These are phyloP conservation scores for Boletus rubroflammeus DNA, from an alignment of 768 basidiomycete genomes.

Conservation along the genomic window DNA sequence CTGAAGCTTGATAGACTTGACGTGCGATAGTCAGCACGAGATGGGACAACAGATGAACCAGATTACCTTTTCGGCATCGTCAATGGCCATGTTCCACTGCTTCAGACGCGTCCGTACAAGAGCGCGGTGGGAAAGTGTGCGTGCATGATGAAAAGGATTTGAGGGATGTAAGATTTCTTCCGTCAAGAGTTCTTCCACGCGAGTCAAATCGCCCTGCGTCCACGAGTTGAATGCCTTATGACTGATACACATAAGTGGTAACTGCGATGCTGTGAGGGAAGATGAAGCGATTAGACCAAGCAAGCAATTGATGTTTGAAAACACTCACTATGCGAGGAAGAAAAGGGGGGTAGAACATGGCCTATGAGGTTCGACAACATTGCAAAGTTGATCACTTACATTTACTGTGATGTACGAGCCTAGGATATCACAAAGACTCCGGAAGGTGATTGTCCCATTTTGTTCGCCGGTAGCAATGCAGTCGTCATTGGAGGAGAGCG, in stretches of 20 bases:
- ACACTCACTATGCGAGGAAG: background rate
- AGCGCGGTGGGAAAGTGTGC: background rate
- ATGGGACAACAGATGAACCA: too few species aligned
- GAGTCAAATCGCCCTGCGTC: background rate
- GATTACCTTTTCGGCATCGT: too few species aligned
- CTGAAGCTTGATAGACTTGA: too few species aligned
- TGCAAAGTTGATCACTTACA: background rate
- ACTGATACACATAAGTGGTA: background rate
- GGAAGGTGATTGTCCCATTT: background rate
- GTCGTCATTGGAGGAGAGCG: constrained; percentile 1
- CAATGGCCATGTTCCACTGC: too few species aligned
- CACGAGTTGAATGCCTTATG: background rate
- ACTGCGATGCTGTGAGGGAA: background rate
- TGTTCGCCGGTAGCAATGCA: constrained; percentile 1
- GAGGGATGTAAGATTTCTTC: background rate
- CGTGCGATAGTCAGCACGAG: too few species aligned
- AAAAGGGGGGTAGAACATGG: background rate
- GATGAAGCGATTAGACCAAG: background rate
- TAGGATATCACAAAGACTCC: background rate
- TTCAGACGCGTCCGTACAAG: too few species aligned
- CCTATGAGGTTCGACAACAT: background rate
- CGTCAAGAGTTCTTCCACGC: background rate
- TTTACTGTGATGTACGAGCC: background rate
- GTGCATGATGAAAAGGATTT: background rate
- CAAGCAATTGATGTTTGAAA: background rate